Evolutionary conservation across 768 basidiomycete genomes (phyloP), one percentile per base, ranked within the genome.

Genomic region (Auriscalpium vulgare): DNA sequence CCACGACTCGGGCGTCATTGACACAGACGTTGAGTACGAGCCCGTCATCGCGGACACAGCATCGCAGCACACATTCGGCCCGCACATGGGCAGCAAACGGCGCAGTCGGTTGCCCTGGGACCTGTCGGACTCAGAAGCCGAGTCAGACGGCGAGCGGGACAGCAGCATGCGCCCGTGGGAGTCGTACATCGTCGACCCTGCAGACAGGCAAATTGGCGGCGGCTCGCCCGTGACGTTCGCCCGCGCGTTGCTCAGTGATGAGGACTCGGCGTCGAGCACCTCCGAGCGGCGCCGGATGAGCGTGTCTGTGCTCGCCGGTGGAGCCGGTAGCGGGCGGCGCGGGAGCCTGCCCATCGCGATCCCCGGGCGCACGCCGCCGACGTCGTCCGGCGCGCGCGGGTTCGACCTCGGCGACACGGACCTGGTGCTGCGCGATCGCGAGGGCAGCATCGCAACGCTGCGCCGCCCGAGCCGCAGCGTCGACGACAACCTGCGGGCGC

Each of bases 21-120:
- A 59, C 21, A 60, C 61, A 1, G 61, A 60, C 50, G 59, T 60
- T 17, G 61, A 60, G 51, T 47, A 60, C 16, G 61, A 62, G 40
- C 50, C 38, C 37, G 47, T 53, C n/a, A 14, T 19, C 5, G 35
- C 50, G 4, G 61, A 55, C 50, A 56, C 17, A 37, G 59, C 48
- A 43, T 53, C 23, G 47, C 45, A 47, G 13, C 23, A 48, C 45
- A 47, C 44, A 4, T 47, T 48, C 17, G 16, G 58, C 36, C 51
- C 51, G 2, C 55, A 17, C 8, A 54, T 48, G 19, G 29, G 29
- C 29, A 7, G 29, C 4, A 29, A 29, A 29, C 59, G 14, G n/a
- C 29, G 47, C 40, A 35, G 47, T 4, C 8, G 47, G 13, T 23
- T 55, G 16, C 17, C 53, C 1, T 53, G 47, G 13, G 56, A 55